Evolutionary conservation across 176 grass and related monocot genomes (phyloP), one percentile per base, ranked within the genome.

Genomic region (Zizania latifolia): DNA sequence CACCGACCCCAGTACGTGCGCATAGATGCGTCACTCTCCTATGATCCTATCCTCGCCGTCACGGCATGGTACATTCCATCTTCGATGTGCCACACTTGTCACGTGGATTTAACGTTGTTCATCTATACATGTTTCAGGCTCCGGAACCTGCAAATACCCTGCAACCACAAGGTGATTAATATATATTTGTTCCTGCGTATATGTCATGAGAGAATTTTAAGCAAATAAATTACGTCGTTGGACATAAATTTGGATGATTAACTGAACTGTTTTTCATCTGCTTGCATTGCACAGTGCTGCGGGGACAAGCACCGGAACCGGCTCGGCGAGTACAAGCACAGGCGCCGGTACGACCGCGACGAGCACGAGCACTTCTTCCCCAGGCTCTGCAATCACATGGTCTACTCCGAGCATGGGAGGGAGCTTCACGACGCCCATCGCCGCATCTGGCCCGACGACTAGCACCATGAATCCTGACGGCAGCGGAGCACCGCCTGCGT

Each of bases 81-180:
- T n/a, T n/a, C n/a, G n/a, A n/a, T n/a, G n/a, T n/a, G n/a, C n/a
- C n/a, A n/a, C n/a, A n/a, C n/a, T n/a, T n/a, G n/a, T n/a, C n/a
- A n/a, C n/a, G n/a, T n/a, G n/a, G n/a, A n/a, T n/a, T n/a, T n/a
- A n/a, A n/a, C n/a, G n/a, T n/a, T n/a, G n/a, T n/a, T n/a, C n/a
- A n/a, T n/a, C n/a, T n/a, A n/a, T n/a, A n/a, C n/a, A n/a, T n/a
- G n/a, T 5, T 28, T 60, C 58, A 90, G 66, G 73, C 33, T 70
- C 79, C 0, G 84, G 84, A 37, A 36, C 84, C 1, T 92, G 90
- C 83, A 89, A 80, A 68, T 92, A 89, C 56, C 90, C 90, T 38
- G 82, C 86, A 21, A 65, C 68, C 4, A 27, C 86, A 8, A 89
- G 80, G 88, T 90, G 48, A 53, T 22, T 53, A 73, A 63, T n/a